Base-by-base conservation (phyloP, 2,329 filamentous ascomycete species). In the Fusarium pseudocircinatum region DNA sequence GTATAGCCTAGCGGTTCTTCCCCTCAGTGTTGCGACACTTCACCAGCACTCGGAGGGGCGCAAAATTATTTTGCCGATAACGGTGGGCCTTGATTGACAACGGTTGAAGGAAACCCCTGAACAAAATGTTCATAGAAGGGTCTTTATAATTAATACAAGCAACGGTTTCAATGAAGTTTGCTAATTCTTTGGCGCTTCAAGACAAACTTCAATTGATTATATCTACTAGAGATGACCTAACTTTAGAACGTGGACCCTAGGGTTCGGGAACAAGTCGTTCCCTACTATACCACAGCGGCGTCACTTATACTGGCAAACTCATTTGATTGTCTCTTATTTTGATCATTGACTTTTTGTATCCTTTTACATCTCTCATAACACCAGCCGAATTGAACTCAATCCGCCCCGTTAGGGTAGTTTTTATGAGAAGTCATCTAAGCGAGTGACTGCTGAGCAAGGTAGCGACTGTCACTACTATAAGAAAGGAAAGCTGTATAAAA, bases 401-500 rank as follows among this genome's bases (percentile, higher is more conserved):
- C 46, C 58, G 43, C 49, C 39, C 46, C 58, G 30, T 54, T 47
- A 49, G 30, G 43, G 46, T 56, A 47, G 54, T 44, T 18, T 36
- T 71, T 63, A 63, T 56, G 63, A 72, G 68, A 66, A 47, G 40
- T 54, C 44, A 66, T 69, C 59, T 72, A 65, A 77, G 75, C 70
- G 73, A 75, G 69, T 72, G 75, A 77, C 62, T 57, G 32, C 62
- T 57, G 36, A 69, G 56, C 66, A 60, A 73, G 60, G 63, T 69
- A 74, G 63, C 66, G 69, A 74, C 58, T 44, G 67, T 67, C 70
- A 73, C 68, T 74, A 75, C 59, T 67, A 53, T 60, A 60, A 71
- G 58, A 63, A 71, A 76, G 44, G 67, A 49, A 61, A 66, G 69
- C 34, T 74, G 53, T 63, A 76, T 67, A 53, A 71, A 74, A 74